Evolutionary conservation across 495 filamentous ascomycete genomes (phyloP).

Genomic region (Eremomyces bilateralis): DNA sequence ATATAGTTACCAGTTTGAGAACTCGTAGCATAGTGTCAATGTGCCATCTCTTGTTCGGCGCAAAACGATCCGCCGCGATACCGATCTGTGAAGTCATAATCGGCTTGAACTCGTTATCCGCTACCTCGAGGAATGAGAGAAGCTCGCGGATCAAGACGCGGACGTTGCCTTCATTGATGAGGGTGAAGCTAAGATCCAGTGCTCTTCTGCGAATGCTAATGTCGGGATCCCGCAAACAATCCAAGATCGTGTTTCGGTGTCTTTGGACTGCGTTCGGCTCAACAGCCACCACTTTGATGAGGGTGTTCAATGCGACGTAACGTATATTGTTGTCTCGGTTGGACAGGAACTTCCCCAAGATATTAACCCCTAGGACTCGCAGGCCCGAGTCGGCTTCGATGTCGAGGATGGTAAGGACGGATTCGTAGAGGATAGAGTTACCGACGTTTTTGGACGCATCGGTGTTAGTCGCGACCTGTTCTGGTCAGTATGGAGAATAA

Average conservation of each 20-base stretch:
- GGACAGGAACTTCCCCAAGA: conserved; percentile 88
- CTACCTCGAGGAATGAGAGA: conserved; percentile 83
- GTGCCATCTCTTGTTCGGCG: conserved; percentile 95
- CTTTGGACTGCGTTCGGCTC: conserved; percentile 94
- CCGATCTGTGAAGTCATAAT: conserved; percentile 94
- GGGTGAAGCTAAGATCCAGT: conserved; percentile 87
- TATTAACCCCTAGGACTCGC: conserved; percentile 88
- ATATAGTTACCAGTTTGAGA: conserved; percentile 37
- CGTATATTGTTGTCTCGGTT: conserved; percentile 99
- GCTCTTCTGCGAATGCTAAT: conserved; percentile 91
- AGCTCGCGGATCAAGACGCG: conserved; percentile 81
- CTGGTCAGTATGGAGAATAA: background rate
- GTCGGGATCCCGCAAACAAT: conserved; percentile 93
- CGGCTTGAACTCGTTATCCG: conserved; percentile 96
- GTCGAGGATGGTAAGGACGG: conserved; percentile 89
- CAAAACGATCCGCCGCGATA: conserved; percentile 85
- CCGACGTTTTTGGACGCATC: conserved; percentile 97
- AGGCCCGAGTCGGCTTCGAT: conserved; percentile 93
- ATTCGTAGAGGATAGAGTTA: conserved; percentile 94
- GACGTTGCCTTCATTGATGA: conserved; percentile 93
- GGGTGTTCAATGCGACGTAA: conserved; percentile 89
- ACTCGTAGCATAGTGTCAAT: conserved; percentile 95
- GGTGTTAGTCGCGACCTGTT: conserved; percentile 76
- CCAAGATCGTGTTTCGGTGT: conserved; percentile 91
- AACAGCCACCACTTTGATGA: conserved; percentile 95